Evolutionary conservation across 2,329 filamentous ascomycete species (phyloP).

Genomic region (Trichophaea hybrida): DNA sequence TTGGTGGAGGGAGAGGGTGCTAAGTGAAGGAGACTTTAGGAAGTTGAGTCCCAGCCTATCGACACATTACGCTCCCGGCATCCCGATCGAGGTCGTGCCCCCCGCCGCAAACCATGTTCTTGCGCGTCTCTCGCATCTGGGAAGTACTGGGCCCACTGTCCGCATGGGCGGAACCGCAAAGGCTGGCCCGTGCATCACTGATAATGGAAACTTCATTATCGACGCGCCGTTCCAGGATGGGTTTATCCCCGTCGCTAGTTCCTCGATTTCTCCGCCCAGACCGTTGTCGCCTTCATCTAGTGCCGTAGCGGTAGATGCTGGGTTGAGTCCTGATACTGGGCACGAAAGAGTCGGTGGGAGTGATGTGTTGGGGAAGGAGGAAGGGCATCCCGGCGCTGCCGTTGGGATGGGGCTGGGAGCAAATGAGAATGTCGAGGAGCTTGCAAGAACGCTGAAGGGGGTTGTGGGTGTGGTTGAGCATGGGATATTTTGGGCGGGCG

Average conservation of each 20-base stretch:
- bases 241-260: conserved; percentile 39
- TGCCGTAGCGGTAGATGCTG: conserved; percentile 10
- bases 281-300: conserved; percentile 28
- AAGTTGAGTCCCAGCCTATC: conserved; percentile 69
- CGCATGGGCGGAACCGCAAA: conserved; percentile 61
- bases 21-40: conserved; percentile 52
- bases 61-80: conserved; percentile 59
- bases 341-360: conserved; percentile 29
- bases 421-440: conserved; percentile 51
- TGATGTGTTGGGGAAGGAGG: conserved; percentile 35
- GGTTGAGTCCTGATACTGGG: conserved; percentile 16
- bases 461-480: conserved; percentile 84
- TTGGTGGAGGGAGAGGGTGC: not conserved
- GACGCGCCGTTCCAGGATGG: conserved; percentile 77
- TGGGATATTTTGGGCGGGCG: conserved; percentile 62
- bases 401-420: conserved; percentile 45
- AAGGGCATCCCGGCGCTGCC: conserved; percentile 39
- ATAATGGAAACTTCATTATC: conserved; percentile 78
- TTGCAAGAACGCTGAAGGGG: conserved; percentile 61
- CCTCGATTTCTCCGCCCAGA: conserved; percentile 35
- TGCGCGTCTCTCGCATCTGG: conserved; percentile 54
- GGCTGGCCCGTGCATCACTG: conserved; percentile 69
- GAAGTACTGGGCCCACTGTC: conserved; percentile 55
- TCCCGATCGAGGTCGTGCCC: conserved; percentile 89
- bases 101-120: conserved; percentile 67